Conservation (phyloP, 495 filamentous ascomycete genomes). For the Hypoxylon fragiforme region DNA sequence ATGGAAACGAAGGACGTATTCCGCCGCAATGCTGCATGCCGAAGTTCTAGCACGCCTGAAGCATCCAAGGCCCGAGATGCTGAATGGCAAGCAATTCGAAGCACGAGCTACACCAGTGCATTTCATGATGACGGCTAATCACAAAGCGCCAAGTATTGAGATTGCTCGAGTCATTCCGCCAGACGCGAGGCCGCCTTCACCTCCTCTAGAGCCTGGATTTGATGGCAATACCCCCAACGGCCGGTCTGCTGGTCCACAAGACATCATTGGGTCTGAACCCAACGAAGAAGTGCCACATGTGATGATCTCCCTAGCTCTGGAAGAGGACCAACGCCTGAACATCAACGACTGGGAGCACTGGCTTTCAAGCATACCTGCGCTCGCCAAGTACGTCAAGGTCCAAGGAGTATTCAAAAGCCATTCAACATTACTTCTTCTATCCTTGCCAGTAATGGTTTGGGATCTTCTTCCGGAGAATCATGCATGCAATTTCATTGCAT, state of each 20-base stretch:
- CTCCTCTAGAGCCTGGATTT: slow-evolving; percentile 33
- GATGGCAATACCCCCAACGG: slow-evolving; percentile 23
- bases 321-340: slow-evolving; percentile 52
- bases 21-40: slow-evolving; percentile 56
- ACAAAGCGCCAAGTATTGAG: slow-evolving; percentile 56
- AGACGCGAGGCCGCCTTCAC: slow-evolving; percentile 38
- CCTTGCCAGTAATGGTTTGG: slow-evolving; percentile 57
- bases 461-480: slow-evolving; percentile 54
- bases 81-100: slow-evolving; percentile 55
- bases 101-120: slow-evolving; percentile 55
- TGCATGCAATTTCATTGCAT: slow-evolving; percentile 56
- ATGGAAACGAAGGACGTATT: slow-evolving; percentile 51
- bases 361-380: slow-evolving; percentile 50
- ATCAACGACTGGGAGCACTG: slow-evolving; percentile 53
- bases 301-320: slow-evolving; percentile 56
- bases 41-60: slow-evolving; percentile 56
- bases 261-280: slow-evolving; percentile 40
- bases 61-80: slow-evolving; percentile 52
- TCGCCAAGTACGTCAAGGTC: slow-evolving; percentile 55
- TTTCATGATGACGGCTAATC: slow-evolving; percentile 57
- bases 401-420: slow-evolving; percentile 58
- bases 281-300: slow-evolving; percentile 53
- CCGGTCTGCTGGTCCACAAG: slow-evolving; percentile 22
- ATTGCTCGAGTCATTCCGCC: slow-evolving; percentile 41
- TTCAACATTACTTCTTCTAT: slow-evolving; percentile 53